Percentiles rank a stretch among this genome's conserved stretches.
Conservation (phyloP, 2,329 filamentous ascomycete species). For the Epichloe sylvatica region DNA sequence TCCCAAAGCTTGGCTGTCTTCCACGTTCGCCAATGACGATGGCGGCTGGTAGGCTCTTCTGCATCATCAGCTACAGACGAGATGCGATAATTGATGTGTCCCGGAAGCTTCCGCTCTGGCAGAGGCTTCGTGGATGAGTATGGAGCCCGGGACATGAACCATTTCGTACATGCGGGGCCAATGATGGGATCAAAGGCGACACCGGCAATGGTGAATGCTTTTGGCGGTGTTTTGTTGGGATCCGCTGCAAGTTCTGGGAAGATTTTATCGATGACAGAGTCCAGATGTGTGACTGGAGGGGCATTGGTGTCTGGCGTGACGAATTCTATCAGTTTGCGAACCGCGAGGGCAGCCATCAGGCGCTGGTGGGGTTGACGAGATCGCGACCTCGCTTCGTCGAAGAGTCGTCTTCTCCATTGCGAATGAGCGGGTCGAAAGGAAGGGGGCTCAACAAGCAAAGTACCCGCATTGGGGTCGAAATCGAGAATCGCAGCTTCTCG, state of each 20-base stretch:
- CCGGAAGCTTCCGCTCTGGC: conserved; percentile 14
- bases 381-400: conserved; percentile 11
- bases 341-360: conserved; percentile 29
- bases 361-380: conserved; percentile 23
- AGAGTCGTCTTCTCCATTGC: conserved; percentile 9
- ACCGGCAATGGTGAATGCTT: conserved; percentile 27
- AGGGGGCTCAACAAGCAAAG: conserved; percentile 32
- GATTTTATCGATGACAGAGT: conserved; percentile 31
- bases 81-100: conserved; percentile 9
- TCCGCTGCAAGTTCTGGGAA: conserved; percentile 30
- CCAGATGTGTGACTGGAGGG: conserved; percentile 29
- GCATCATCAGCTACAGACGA: not conserved
- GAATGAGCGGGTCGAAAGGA: conserved; percentile 9
- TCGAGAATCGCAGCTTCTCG: conserved; percentile 31
- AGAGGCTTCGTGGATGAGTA: conserved; percentile 26
- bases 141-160: conserved; percentile 35
- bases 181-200: conserved; percentile 24
- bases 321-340: conserved; percentile 35
- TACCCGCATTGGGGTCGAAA: conserved; percentile 35
- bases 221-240: conserved; percentile 12
- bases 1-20: conserved; percentile 34
- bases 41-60: conserved; percentile 5
- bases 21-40: conserved; percentile 17
- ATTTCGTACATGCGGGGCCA: conserved; percentile 14
- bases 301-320: conserved; percentile 35